A percentile compares a stretch with the other conserved stretches of the same genome.
Conservation (phyloP, 768 basidiomycete species). For the Amanita pallidorosea region DNA sequence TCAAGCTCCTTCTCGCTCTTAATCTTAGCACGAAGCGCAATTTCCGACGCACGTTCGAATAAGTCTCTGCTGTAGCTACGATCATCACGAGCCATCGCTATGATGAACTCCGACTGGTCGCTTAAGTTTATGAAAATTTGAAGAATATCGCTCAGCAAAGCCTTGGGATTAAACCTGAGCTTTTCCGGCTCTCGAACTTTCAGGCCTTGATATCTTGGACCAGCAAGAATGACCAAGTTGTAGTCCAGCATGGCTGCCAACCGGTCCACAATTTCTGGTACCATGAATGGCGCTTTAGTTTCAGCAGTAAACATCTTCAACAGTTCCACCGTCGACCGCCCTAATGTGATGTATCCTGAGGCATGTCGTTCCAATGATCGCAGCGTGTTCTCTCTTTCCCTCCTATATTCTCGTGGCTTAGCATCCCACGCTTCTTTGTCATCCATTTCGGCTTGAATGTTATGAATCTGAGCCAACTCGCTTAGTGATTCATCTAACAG, state of each 20-base stretch:
- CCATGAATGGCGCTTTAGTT: conserved; percentile 88
- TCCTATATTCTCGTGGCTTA: conserved; percentile 57
- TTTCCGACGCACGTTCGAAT: conserved; percentile 69
- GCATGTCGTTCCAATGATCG: conserved; percentile 78
- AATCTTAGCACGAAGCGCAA: conserved; percentile 49
- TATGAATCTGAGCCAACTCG: conserved; percentile 81
- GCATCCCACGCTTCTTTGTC: conserved; percentile 62
- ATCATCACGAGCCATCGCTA: conserved; percentile 88
- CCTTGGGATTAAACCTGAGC: conserved; percentile 79
- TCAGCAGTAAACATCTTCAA: conserved; percentile 89
- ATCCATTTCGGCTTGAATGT: conserved; percentile 78
- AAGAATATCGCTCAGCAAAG: conserved; percentile 75
- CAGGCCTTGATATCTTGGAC: conserved; percentile 80
- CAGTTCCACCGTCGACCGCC: conserved; percentile 81
- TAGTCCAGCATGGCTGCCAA: conserved; percentile 96
- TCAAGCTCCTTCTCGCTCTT: conserved; percentile 75
- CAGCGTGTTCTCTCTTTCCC: conserved; percentile 73
- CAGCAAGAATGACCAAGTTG: conserved; percentile 82
- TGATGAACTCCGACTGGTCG: conserved; percentile 66
- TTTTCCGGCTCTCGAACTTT: conserved; percentile 80
- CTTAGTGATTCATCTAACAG: conserved; percentile 93
- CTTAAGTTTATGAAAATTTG: conserved; percentile 88
- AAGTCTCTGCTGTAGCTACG: conserved; percentile 80
- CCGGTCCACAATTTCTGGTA: conserved; percentile 90
- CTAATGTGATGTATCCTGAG: conserved; percentile 77